Percentiles rank a stretch among this genome's conserved stretches.
These are phyloP conservation scores for Colletotrichum sp. DNA, from an alignment of 2,329 filamentous ascomycete genomes.

Conservation along the genomic window DNA sequence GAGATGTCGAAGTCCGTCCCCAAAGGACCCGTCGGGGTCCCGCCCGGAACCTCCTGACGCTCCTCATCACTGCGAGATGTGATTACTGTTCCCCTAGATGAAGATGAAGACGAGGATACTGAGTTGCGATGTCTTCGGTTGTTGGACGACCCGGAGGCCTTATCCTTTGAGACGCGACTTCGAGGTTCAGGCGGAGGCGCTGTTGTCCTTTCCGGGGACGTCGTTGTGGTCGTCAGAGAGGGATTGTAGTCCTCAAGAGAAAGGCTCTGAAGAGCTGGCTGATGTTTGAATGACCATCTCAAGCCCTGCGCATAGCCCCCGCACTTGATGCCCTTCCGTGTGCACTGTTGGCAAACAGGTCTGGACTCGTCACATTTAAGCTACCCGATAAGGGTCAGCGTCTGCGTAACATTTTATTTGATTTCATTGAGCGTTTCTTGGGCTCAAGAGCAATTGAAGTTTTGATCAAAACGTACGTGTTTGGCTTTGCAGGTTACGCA, in stretches of 20 bases:
- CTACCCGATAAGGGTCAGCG: conserved; percentile 17
- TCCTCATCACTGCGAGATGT: neutral
- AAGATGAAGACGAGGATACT: neutral
- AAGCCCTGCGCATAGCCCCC: conserved; percentile 36
- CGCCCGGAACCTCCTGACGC: neutral
- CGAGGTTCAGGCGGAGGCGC: neutral
- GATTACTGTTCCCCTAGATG: neutral
- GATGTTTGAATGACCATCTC: conserved; percentile 48
- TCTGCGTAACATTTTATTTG: neutral
- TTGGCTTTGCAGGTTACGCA: conserved; percentile 36
- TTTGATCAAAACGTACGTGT: conserved; percentile 18
- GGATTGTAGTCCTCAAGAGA: neutral
- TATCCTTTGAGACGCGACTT: neutral
- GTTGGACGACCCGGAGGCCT: neutral
- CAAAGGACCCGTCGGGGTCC: neutral
- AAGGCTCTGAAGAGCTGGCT: conserved; percentile 21
- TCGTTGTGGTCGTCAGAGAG: neutral
- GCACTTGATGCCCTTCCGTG: conserved; percentile 31
- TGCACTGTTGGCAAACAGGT: conserved; percentile 32
- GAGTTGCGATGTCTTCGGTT: neutral
- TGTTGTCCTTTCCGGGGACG: neutral
- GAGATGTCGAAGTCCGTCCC: neutral
- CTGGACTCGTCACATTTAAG: conserved; percentile 36
- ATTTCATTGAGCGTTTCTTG: neutral
- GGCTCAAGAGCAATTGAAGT: too few species aligned